These are phyloP conservation scores for Triangularia verruculosa DNA, from an alignment of 2,329 filamentous ascomycete genomes.

Conservation along the genomic window DNA sequence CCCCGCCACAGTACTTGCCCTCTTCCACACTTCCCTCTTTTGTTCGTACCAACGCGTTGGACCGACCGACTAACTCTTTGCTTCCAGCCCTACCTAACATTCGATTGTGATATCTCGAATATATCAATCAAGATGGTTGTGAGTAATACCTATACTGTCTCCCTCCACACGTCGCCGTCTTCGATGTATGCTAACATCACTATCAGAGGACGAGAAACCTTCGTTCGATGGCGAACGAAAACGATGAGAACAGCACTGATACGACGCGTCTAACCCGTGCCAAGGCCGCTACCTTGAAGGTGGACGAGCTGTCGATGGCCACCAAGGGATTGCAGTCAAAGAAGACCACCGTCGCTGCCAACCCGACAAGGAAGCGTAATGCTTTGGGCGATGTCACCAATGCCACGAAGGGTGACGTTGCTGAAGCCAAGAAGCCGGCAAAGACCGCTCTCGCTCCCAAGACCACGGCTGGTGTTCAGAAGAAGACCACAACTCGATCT, in stretches of 20 bases:
- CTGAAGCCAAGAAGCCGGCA: conserved; percentile 71
- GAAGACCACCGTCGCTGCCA: conserved; percentile 49
- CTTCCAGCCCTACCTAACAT: conserved; percentile 19
- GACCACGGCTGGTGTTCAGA: conserved; percentile 76
- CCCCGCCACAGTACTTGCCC: not conserved
- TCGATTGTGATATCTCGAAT: conserved; percentile 19
- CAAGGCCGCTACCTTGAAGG: conserved; percentile 73
- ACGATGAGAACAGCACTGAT: conserved; percentile 74
- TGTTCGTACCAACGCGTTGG: conserved; percentile 9
- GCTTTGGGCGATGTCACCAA: conserved; percentile 96
- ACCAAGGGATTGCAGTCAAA: conserved; percentile 66
- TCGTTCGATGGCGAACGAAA: conserved; percentile 84
- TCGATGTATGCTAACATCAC: conserved; percentile 27
- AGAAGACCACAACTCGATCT: conserved; percentile 54
- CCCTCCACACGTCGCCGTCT: not conserved
- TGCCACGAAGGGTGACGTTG: conserved; percentile 72
- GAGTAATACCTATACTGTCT: conserved; percentile 7
- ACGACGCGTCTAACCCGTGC: conserved; percentile 88
- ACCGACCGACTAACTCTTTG: conserved; percentile 14
- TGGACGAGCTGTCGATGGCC: conserved; percentile 58
- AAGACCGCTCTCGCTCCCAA: conserved; percentile 75
- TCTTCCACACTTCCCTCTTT: not conserved
- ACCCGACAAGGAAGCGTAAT: conserved; percentile 64
- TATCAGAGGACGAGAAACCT: conserved; percentile 63
- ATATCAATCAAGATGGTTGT: conserved; percentile 23